These are phyloP conservation scores for Pyracantha coccinea DNA, from an alignment of 331 rosid species.

Conservation along the genomic window DNA sequence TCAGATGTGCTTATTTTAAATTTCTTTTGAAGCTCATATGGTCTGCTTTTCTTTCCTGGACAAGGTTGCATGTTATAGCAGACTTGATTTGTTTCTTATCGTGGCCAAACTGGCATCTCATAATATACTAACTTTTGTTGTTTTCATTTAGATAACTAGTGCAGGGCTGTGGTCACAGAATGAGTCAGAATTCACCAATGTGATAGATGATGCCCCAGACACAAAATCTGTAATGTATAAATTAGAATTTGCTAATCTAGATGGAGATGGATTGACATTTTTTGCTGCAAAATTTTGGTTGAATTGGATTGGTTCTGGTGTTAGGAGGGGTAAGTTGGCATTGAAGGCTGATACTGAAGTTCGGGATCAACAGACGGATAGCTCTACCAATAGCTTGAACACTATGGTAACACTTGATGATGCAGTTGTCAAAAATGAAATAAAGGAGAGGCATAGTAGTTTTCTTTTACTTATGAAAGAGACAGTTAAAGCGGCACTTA, in stretches of 20 bases:
- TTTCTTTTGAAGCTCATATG: not conserved
- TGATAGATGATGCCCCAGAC: slow-evolving; percentile 29
- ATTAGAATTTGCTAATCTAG: slow-evolving; percentile 43
- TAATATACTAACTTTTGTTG: not conserved
- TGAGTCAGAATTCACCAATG: slow-evolving; percentile 39
- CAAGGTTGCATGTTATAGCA: not conserved
- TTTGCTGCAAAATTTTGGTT: slow-evolving; percentile 59
- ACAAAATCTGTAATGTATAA: slow-evolving; percentile 25
- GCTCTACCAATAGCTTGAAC: slow-evolving; percentile 38
- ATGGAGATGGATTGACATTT: slow-evolving; percentile 53
- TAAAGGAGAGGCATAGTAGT: slow-evolving; percentile 49
- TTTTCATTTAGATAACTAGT: slow-evolving; percentile 59
- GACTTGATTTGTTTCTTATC: slow-evolving; percentile 12
- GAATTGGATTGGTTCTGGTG: slow-evolving; percentile 67
- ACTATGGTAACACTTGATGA: slow-evolving; percentile 44
- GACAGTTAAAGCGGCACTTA: slow-evolving; percentile 61
- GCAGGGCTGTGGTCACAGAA: slow-evolving; percentile 78
- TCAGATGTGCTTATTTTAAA: not conserved
- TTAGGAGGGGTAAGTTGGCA: slow-evolving; percentile 52
- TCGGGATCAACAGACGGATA: slow-evolving; percentile 56
- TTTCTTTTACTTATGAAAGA: slow-evolving; percentile 61
- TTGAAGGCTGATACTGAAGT: slow-evolving; percentile 56
- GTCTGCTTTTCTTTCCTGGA: not conserved
- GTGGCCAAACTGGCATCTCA: not conserved
- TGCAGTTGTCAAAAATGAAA: slow-evolving; percentile 39